Evolutionary conservation across 495 filamentous ascomycete species (phyloP).

Genomic region (Neurospora tetrasperma): DNA sequence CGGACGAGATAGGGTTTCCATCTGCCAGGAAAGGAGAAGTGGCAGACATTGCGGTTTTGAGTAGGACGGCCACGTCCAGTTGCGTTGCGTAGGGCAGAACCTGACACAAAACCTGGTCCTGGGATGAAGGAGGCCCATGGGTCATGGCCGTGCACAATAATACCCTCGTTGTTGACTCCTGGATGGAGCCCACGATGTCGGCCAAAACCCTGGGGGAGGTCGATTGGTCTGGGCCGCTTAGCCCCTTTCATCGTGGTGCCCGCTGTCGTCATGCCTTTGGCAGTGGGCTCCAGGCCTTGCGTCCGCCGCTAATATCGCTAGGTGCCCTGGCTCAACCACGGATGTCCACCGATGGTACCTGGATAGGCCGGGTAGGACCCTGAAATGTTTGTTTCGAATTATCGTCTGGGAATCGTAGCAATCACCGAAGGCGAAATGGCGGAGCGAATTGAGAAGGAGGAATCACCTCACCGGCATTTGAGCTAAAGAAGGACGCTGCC

Average conservation of each 20-base stretch:
- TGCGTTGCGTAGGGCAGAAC: conserved; percentile 24
- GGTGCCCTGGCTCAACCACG: conserved; percentile 1
- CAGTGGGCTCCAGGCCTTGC: conserved; percentile 1
- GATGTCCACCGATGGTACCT: background rate
- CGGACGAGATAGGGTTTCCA: conserved; percentile 28
- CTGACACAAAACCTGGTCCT: conserved; percentile 37
- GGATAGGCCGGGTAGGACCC: conserved; percentile 3
- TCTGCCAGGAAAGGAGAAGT: conserved; percentile 20
- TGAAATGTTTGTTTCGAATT: conserved; percentile 18
- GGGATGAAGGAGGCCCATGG: conserved; percentile 26
- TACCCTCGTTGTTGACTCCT: conserved; percentile 17
- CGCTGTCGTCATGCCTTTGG: conserved; percentile 3
- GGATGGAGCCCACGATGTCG: conserved; percentile 8
- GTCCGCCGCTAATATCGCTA: background rate
- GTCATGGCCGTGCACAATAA: conserved; percentile 22
- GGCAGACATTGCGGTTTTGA: conserved; percentile 27
- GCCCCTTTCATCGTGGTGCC: conserved; percentile 24
- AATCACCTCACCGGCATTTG: conserved; percentile 2
- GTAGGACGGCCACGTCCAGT: conserved; percentile 7
- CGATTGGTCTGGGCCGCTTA: conserved; percentile 16
- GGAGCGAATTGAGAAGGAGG: conserved; percentile 20
- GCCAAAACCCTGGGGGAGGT: background rate
- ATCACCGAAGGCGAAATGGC: conserved; percentile 15
- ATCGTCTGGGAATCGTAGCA: conserved; percentile 11
- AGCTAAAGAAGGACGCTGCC: conserved; percentile 7